Evolutionary conservation across 177 flowering plant genomes (phyloP).

Genomic region (Vitis hybrid): DNA sequence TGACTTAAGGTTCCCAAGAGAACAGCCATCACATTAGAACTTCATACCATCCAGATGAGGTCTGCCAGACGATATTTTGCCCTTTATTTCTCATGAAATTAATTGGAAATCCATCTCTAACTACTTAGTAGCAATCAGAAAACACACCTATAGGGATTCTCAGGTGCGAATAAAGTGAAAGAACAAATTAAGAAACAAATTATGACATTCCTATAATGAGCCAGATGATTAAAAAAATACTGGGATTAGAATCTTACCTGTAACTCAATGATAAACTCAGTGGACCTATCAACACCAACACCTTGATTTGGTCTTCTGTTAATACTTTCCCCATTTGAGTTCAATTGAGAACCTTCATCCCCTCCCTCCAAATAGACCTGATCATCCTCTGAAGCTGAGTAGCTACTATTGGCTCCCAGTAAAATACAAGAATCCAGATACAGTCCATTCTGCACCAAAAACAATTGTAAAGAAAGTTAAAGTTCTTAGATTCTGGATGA

Average conservation of each 20-base stretch:
- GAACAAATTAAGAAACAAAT: background rate
- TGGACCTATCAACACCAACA: constrained; percentile 32
- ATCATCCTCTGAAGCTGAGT: constrained; percentile 74
- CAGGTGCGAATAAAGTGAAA: too few species aligned
- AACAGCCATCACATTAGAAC: too few species aligned
- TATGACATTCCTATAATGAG: background rate
- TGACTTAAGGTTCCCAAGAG: too few species aligned
- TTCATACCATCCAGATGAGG: too few species aligned
- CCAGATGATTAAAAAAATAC: background rate
- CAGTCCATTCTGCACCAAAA: constrained; percentile 63
- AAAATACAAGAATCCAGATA: constrained; percentile 82
- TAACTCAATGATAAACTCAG: constrained; percentile 66
- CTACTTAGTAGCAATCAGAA: too few species aligned
- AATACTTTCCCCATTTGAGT: constrained; percentile 24
- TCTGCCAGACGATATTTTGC: too few species aligned
- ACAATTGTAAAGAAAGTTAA: background rate
- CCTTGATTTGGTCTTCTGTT: constrained; percentile 27
- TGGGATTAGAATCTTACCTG: constrained; percentile 49
- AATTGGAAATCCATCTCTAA: too few species aligned
- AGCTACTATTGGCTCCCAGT: constrained; percentile 79
- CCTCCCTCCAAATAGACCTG: constrained; percentile 52
- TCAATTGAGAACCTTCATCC: constrained; percentile 26
- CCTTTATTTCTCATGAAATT: too few species aligned
- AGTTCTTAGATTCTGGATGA: background rate
- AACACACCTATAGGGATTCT: too few species aligned